A percentile compares a stretch with the other conserved stretches of the same genome.
These are phyloP conservation scores for Sindora glabra DNA, from an alignment of 306 rosid genomes.

Conservation along the genomic window DNA sequence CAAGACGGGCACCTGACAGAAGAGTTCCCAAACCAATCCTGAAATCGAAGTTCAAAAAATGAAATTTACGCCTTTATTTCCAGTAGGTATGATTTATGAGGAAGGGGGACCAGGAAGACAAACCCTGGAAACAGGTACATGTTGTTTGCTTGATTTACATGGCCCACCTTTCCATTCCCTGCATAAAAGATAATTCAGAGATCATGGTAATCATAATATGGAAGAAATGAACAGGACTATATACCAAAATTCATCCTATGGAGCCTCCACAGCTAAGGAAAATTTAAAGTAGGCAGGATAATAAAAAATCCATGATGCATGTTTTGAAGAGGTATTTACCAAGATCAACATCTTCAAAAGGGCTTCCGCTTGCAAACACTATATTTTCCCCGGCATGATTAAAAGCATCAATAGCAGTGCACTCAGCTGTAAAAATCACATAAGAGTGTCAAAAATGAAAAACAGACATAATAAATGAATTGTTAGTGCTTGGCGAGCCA, in stretches of 20 bases:
- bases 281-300: constrained; percentile 6
- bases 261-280: constrained; percentile 8
- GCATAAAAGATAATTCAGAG: constrained; percentile 18
- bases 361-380: constrained; percentile 96
- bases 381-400: constrained; percentile 83
- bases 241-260: constrained; percentile 11
- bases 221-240: constrained; percentile 1
- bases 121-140: constrained; percentile 99
- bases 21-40: constrained; percentile 97
- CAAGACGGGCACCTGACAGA: constrained; percentile 80
- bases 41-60: constrained; percentile 25
- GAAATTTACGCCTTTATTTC: background rate
- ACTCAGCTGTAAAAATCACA: constrained; percentile 63
- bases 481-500: constrained; percentile 19
- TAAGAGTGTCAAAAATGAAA: constrained; percentile 6
- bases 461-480: constrained; percentile 17
- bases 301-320: constrained; percentile 13
- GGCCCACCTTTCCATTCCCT: constrained; percentile 87
- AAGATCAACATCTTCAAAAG: constrained; percentile 76
- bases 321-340: constrained; percentile 42
- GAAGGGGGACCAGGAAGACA: constrained; percentile 18
- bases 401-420: constrained; percentile 93
- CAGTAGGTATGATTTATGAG: background rate
- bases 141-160: constrained; percentile 98
- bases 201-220: constrained; percentile 7